Base-by-base conservation (phyloP, 1,139 yeast species). In the Suhomyces wounanorum region DNA sequence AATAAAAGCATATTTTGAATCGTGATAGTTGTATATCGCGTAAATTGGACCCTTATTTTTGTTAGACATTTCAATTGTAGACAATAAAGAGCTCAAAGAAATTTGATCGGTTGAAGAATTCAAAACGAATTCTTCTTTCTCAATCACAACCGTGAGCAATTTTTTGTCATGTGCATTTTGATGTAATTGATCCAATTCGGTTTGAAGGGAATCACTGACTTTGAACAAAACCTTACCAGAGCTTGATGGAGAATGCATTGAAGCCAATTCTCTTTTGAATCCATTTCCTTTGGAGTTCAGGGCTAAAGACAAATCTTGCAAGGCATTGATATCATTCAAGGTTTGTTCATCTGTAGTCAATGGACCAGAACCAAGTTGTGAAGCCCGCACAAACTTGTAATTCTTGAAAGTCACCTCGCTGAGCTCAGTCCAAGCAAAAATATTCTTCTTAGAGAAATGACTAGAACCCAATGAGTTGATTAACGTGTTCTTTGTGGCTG, bases 401-500 rank as follows among this genome's bases (percentile, higher is more conserved):
- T 84, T 82, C 0, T 67, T 67, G 17, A 68, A 64, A 11, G 80
- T 70, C 50, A 92, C 69, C 58, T 94, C 99, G 10, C 76, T 81
- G 25, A 76, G 54, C 67, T 71, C 68, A 64, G 85, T 62, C 84
- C 89, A 79, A 69, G 83, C 74, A 71, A 84, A 59, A 64, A 69
- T 59, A 65, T 82, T 62, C 37, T 69, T 68, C 46, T 83, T 79
- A 33, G 78, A 71, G 62, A 91, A 84, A 48, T 77, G 72, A 56
- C 81, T 84, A 6, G 87, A 70, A 2, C 96, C 96, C 47, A 94
- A 74, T 55, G 86, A 85, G 55, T 87, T 81, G 47, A 88, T 70
- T 44, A 94, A 69, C 0, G 95, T 84, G 63, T 83, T 86, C 57
- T 89, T 89, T 17, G 96, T 85, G 2, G 97, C 87, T 3, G 99